phyloP scores from a whole-genome alignment of 1,139 yeast species.

The Suhomyces choctaworum region DNA sequence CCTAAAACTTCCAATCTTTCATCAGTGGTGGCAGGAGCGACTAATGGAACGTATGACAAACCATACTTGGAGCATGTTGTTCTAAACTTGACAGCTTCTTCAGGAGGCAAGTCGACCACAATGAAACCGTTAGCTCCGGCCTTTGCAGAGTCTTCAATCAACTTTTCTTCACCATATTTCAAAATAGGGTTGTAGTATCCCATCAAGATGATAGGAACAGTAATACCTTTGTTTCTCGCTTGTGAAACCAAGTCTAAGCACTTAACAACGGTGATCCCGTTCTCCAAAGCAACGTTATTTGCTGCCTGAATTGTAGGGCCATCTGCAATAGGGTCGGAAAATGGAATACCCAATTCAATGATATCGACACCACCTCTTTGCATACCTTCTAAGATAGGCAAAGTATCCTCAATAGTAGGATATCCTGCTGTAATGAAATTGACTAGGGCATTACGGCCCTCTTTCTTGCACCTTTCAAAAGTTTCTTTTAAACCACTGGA shows the following conservation, averaged over 20 bases:
- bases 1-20: conserved; percentile 78
- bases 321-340: conserved; percentile 98
- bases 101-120: conserved; percentile 95
- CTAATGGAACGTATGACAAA: conserved; percentile 84
- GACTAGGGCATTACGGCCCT: conserved; percentile 83
- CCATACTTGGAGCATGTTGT: conserved; percentile 65
- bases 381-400: conserved; percentile 81
- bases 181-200: conserved; percentile 96
- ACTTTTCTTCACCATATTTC: conserved; percentile 82
- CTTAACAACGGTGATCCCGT: conserved; percentile 72
- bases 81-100: conserved; percentile 90
- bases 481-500: conserved; percentile 68
- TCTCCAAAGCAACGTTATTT: conserved; percentile 72
- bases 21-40: conserved; percentile 95
- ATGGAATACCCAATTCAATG: conserved; percentile 93
- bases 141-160: conserved; percentile 70
- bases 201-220: conserved; percentile 88
- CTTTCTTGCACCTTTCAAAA: conserved; percentile 67
- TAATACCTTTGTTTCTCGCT: conserved; percentile 82
- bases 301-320: conserved; percentile 96
- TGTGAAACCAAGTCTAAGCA: conserved; percentile 68
- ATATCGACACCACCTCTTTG: conserved; percentile 96
- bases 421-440: conserved; percentile 94
- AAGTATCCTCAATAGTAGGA: conserved; percentile 84
- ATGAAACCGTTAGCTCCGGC: conserved; percentile 97